Conservation (phyloP, 2,329 filamentous ascomycete species). For the Periconia digitata region DNA sequence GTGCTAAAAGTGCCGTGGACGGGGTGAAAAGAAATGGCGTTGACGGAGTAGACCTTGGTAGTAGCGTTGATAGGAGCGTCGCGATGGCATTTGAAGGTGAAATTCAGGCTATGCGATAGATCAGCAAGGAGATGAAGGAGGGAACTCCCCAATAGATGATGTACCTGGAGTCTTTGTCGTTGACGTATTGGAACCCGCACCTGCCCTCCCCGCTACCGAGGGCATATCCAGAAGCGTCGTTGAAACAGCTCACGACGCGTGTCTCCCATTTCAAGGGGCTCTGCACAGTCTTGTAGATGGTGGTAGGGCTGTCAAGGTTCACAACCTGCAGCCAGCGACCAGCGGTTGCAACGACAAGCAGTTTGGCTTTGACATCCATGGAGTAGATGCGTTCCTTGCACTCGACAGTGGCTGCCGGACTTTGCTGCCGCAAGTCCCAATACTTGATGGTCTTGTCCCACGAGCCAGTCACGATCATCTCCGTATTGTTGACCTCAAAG, state of each 20-base stretch:
- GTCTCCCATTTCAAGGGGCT: slow-evolving; percentile 9
- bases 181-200: slow-evolving; percentile 8
- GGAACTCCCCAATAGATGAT: slow-evolving; percentile 8
- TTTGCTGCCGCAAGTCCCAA: slow-evolving; percentile 7
- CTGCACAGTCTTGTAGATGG: slow-evolving; percentile 7
- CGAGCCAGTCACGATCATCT: slow-evolving; percentile 8
- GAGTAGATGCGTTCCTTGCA: slow-evolving; percentile 7
- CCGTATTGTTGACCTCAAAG: slow-evolving; percentile 9
- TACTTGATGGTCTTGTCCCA: slow-evolving; percentile 10
- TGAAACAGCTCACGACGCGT: slow-evolving; percentile 8
- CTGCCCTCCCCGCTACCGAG: slow-evolving; percentile 5
- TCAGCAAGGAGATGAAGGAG: slow-evolving; percentile 9
- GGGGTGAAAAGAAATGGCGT: slow-evolving; percentile 8
- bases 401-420: slow-evolving; percentile 4
- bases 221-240: slow-evolving; percentile 8
- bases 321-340: slow-evolving; percentile 6
- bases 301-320: slow-evolving; percentile 5
- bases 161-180: slow-evolving; percentile 8
- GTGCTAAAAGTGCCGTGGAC: slow-evolving; percentile 8
- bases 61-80: slow-evolving; percentile 6
- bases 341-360: slow-evolving; percentile 8
- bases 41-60: slow-evolving; percentile 6
- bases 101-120: slow-evolving; percentile 9
- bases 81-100: slow-evolving; percentile 8
- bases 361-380: slow-evolving; percentile 8